Conservation (phyloP, 129 eudicot genomes). For the Flaveria sonorensis region DNA sequence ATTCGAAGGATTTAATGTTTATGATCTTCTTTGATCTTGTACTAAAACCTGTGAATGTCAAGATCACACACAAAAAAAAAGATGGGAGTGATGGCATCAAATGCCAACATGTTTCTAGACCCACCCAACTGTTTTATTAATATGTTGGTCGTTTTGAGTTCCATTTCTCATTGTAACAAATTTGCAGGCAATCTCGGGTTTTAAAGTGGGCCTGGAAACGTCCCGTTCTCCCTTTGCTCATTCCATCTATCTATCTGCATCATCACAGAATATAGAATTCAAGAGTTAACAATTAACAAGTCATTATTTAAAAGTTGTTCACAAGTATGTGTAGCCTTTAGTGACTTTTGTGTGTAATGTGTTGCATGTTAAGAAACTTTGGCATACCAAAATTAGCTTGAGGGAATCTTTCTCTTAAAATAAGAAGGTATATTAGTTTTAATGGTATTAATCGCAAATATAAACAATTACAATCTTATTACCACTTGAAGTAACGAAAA, state of each 20-base stretch:
- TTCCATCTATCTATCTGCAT: slow-evolving; percentile 88
- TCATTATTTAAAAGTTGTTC: too few species aligned
- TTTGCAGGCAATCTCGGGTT: background rate
- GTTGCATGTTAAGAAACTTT: too few species aligned
- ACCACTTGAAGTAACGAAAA: too few species aligned
- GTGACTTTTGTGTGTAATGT: too few species aligned
- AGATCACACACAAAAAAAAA: background rate
- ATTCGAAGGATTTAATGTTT: slow-evolving; percentile 9
- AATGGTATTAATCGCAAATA: too few species aligned
- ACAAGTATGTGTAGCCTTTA: too few species aligned
- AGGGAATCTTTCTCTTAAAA: too few species aligned
- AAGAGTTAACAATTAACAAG: too few species aligned
- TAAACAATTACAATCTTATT: too few species aligned
- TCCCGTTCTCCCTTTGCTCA: slow-evolving; percentile 88
- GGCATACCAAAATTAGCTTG: too few species aligned
- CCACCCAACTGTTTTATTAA: slow-evolving; percentile 16
- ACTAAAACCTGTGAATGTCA: slow-evolving; percentile 20
- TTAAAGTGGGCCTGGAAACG: slow-evolving; percentile 88
- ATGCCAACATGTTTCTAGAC: slow-evolving; percentile 25
- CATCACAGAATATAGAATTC: background rate
- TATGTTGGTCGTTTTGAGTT: slow-evolving; percentile 2
- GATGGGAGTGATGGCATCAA: slow-evolving; percentile 1
- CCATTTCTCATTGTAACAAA: slow-evolving; percentile 12
- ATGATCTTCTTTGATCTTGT: slow-evolving; percentile 20
- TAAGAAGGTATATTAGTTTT: too few species aligned